Base-by-base conservation (phyloP, 2,329 filamentous ascomycete genomes). In the Microcera coccophila region DNA sequence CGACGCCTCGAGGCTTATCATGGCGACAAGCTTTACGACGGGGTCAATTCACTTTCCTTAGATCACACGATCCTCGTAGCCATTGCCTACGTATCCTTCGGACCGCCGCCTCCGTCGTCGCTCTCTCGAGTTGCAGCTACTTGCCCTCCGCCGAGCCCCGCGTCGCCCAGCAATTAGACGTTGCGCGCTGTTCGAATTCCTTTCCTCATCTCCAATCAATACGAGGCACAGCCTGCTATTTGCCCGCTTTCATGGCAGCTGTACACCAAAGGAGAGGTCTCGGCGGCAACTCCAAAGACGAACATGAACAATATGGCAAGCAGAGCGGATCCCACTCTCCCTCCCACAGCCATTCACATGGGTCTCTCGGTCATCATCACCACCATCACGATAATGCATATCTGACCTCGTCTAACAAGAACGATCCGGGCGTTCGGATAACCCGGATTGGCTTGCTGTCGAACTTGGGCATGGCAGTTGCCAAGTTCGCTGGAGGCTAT, bases 381-480 rank as follows among this genome's bases (percentile, higher is more conserved):
- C 87, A 93, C 65, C 89, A 95, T 67, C 85, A 87, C 54, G 93
- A 98, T 68, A 90, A 93, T 38, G 89, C 89, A 53, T 94, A 95
- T 57, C 84, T 90, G 58, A 96, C 96, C 61, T 98, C 93, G 39
- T 78, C 89, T 52, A 85, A 88, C 50, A 82, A 87, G 64, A 84
- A 79, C 60, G 80, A 78, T 54, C 86, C 84, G 38, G 79, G 81
- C 0, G 84, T 86, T 42, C 59, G 77, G 31, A 74, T 87, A 45
- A 77, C 73, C 17, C 78, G 78, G 1, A 76, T 82, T 51, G 75
- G 75, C 32, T 65, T 72, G 33, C 55, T 97, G 57, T 88, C 90
- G 55, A 98, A 98, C 65, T 74, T 97, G 40, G 84, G 83, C 61
- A 97, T 98, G 90, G 93, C 91, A 38, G 74, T 97, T 57, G 87